Evolutionary conservation across 1,284 basidiomycete genomes (phyloP).

Genomic region (Cryptococcus hybrid): DNA sequence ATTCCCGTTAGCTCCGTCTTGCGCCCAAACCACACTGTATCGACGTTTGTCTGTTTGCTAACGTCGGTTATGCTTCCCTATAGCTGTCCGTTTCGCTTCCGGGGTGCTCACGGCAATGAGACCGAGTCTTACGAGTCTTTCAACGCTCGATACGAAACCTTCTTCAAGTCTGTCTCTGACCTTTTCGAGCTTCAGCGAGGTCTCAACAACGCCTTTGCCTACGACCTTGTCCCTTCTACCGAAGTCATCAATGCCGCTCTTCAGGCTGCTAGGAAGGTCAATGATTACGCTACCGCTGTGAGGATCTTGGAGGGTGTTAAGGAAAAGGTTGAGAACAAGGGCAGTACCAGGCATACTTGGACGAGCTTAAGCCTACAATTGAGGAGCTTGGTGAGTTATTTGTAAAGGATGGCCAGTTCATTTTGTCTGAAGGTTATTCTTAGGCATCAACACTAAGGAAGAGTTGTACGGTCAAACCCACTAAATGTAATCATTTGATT

Average conservation of each 20-base stretch:
- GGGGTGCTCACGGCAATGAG: slow-evolving; percentile 56
- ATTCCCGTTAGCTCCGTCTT: not conserved
- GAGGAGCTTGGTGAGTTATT: slow-evolving; percentile 79
- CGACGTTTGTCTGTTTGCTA: not conserved
- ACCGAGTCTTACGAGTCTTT: slow-evolving; percentile 94
- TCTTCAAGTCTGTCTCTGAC: slow-evolving; percentile 91
- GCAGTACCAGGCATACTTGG: slow-evolving; percentile 85
- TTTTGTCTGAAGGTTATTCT: not conserved
- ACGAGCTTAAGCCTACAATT: slow-evolving; percentile 77
- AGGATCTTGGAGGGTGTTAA: slow-evolving; percentile 88
- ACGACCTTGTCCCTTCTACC: slow-evolving; percentile 93
- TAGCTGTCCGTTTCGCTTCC: slow-evolving; percentile 40
- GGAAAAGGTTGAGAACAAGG: slow-evolving; percentile 94
- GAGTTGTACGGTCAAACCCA: slow-evolving; percentile 43
- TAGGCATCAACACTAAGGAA: slow-evolving; percentile 49
- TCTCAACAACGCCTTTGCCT: slow-evolving; percentile 98
- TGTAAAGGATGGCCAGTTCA: not conserved
- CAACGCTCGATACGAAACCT: slow-evolving; percentile 87
- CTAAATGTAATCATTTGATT: not conserved
- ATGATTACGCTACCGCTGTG: slow-evolving; percentile 96
- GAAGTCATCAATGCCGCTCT: slow-evolving; percentile 87
- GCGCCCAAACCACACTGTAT: not conserved
- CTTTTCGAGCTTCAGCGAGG: slow-evolving; percentile 97
- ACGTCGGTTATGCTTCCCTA: not conserved
- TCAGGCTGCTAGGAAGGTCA: slow-evolving; percentile 83